These are phyloP conservation scores for Diaporthe aspalathi DNA, from an alignment of 2,329 filamentous ascomycete genomes.

Conservation along the genomic window DNA sequence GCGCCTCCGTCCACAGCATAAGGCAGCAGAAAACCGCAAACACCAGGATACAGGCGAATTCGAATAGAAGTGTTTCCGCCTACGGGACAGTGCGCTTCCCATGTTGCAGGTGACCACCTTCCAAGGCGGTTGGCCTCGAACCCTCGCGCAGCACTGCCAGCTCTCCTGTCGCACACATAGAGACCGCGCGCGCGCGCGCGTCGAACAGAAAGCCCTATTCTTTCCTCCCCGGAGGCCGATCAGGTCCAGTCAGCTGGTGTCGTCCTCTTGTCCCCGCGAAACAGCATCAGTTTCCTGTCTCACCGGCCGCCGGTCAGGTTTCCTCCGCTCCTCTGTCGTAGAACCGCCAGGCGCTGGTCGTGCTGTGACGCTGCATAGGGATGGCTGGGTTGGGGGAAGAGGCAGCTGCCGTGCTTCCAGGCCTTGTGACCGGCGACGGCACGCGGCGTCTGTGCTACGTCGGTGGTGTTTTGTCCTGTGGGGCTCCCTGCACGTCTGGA, in stretches of 20 bases:
- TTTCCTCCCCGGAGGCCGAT: background rate
- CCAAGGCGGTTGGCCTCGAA: background rate
- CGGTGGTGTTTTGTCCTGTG: background rate
- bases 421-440: slow-evolving; percentile 18
- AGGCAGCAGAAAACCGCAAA: slow-evolving; percentile 10
- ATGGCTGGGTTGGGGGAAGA: background rate
- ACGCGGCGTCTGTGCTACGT: slow-evolving; percentile 24
- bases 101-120: background rate
- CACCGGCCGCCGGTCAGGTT: background rate
- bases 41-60: background rate
- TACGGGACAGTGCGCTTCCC: too few relatives aligned
- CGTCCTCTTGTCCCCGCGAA: background rate
- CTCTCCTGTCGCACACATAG: background rate
- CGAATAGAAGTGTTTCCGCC: background rate
- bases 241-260: background rate
- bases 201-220: background rate
- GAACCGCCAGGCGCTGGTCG: background rate
- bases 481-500: background rate
- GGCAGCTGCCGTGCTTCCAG: background rate
- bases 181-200: background rate
- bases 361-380: background rate
- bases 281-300: background rate
- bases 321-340: background rate
- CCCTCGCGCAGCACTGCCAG: background rate
- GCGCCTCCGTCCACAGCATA: slow-evolving; percentile 8